Evolutionary conservation across 2,329 filamentous ascomycete species (phyloP), one percentile per base, ranked within the genome.

Genomic region (Clarireedia monteithiana): DNA sequence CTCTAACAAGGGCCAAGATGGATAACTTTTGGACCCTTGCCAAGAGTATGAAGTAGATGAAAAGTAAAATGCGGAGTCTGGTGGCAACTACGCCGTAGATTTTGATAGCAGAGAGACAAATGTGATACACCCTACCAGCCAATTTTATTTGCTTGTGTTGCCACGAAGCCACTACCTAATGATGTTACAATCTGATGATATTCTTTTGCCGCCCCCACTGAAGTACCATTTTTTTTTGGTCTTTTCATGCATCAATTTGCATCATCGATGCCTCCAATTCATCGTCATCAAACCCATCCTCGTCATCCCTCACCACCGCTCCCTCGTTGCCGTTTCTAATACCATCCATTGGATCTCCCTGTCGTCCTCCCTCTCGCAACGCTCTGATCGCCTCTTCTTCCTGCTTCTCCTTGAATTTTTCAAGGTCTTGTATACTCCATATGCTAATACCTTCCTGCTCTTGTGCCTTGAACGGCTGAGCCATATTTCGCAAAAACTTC

Each of bases 1-100:
- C 85, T 23, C 72, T 99, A 60, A 75, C 83, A 12, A 81, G 90
- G 63, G 83, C 84, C 5, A 96, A 95, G 76, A 88, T 97, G 80
- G 92, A 97, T 65, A 95, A 87, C 66, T 92, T 99, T 67, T 99
- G 94, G 94, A 86, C 86, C 9, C 73, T 94, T 64, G 92, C 91
- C 0, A 95, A 95, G 77, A 89, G 70, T 15, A 65, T 69, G 63
- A 65, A 64, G 40, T 68, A 64, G 27, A 44, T n/a, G 38, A n/a
- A n/a, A 15, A 27, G 6, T 5, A 54, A 47, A 39, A 26, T 47
- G 27, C 20, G 26, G 26, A 15, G 20, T 15, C 17, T 26, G 20
- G 38, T 30, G 10, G 38, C 20, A 17, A n/a, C 30, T 34, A 50
- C 34, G 50, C 36, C 14, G 38, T 48, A 23, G 4, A 34, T 34